Evolutionary conservation across 768 basidiomycete species (phyloP).

Genomic region (Suillus fuscotomentosus): DNA sequence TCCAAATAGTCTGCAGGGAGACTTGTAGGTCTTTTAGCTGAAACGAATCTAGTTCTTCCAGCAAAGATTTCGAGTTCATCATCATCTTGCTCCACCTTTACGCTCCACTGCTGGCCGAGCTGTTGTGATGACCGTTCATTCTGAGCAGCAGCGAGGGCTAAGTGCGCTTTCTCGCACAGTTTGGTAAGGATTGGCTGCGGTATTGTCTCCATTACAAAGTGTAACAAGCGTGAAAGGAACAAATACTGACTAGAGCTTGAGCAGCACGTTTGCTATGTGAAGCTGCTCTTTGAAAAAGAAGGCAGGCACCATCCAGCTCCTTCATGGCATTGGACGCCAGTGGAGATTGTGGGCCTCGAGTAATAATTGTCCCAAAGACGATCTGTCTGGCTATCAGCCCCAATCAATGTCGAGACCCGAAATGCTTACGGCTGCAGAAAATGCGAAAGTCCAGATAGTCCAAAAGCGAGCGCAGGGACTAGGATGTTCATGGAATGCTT

Average conservation of each 20-base stretch:
- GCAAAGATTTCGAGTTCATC: conserved; percentile 72
- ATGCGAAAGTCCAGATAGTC: conserved; percentile 62
- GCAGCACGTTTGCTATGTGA: conserved; percentile 57
- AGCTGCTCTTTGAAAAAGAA: conserved; percentile 65
- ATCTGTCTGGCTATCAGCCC: conserved; percentile 41
- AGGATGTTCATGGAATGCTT: conserved; percentile 48
- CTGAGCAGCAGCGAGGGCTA: conserved; percentile 44
- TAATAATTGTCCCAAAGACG: conserved; percentile 78
- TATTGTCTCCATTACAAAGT: neutral
- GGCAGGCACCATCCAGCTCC: conserved; percentile 66
- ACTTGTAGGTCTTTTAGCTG: conserved; percentile 37
- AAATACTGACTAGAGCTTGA: conserved; percentile 56
- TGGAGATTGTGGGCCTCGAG: conserved; percentile 66
- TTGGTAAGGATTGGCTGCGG: conserved; percentile 56
- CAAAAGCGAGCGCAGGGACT: conserved; percentile 54
- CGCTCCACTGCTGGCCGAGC: conserved; percentile 45
- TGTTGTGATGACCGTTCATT: conserved; percentile 30
- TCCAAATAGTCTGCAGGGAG: conserved; percentile 4
- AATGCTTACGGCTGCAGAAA: conserved; percentile 47
- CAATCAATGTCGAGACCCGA: neutral
- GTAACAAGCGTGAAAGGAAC: neutral
- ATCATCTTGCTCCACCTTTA: conserved; percentile 50
- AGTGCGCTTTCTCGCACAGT: conserved; percentile 66
- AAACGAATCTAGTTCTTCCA: conserved; percentile 63
- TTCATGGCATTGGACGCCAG: conserved; percentile 65